A percentile compares a stretch with the other conserved stretches of the same genome.
Evolutionary conservation across 176 grass and related monocot species (phyloP).

Genomic region (Oryza meyeriana): DNA sequence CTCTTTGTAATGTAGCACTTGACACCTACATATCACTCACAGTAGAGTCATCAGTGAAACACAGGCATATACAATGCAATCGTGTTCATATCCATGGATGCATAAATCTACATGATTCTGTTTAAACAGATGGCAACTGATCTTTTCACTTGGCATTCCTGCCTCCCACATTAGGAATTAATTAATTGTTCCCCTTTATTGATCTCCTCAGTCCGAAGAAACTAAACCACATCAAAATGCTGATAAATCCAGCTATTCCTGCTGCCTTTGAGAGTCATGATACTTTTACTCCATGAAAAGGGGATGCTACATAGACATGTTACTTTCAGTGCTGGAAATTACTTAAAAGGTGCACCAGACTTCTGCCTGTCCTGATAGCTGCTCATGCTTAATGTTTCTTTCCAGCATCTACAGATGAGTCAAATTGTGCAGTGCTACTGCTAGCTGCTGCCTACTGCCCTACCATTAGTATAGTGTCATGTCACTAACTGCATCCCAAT

Average conservation of each 20-base stretch:
- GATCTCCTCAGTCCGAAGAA: not conserved
- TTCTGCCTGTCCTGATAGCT: not conserved
- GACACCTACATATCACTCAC: not conserved
- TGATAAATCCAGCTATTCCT: not conserved
- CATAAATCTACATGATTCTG: not conserved
- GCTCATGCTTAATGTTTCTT: slow-evolving; percentile 13
- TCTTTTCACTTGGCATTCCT: not conserved
- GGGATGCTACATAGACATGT: not conserved
- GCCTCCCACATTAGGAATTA: not conserved
- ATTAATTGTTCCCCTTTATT: not conserved
- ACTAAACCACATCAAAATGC: not conserved
- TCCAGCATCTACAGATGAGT: not conserved
- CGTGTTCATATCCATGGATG: not conserved
- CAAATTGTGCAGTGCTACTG: slow-evolving; percentile 3
- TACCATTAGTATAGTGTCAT: not conserved
- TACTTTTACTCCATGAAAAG: not conserved
- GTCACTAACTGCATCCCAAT: not conserved
- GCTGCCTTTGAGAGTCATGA: not conserved
- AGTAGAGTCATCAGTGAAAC: not conserved
- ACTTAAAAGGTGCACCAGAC: not conserved
- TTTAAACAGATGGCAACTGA: not conserved
- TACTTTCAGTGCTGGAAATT: slow-evolving; percentile 36
- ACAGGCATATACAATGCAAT: not conserved
- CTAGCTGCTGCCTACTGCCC: not conserved
- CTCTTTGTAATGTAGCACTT: slow-evolving; percentile 27